Base-by-base conservation (phyloP, 768 basidiomycete genomes). In the Pleurotus citrinopileatus region DNA sequence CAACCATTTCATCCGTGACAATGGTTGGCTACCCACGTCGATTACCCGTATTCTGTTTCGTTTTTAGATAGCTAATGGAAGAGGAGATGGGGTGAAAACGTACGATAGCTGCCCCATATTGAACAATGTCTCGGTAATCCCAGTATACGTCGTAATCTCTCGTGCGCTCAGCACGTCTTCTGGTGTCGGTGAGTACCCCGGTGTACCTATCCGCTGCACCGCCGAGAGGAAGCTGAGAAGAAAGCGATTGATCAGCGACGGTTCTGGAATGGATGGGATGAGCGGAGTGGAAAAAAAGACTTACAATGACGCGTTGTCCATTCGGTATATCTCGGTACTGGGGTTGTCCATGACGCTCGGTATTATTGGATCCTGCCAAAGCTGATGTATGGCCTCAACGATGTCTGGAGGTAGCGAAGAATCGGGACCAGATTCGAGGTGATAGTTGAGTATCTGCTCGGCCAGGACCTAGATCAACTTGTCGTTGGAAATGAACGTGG, bases 261-360 rank as follows among this genome's bases (percentile, higher is more conserved):
- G 54, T 8, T n/a, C n/a, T 46, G 37, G 1, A 28, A 13, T 20
- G 28, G 28, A 37, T 20, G 7, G 22, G 9, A 19, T 6, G 17
- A 19, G 8, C 8, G n/a, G n/a, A n/a, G n/a, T n/a, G n/a, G n/a
- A n/a, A n/a, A n/a, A n/a, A n/a, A n/a, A n/a, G n/a, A 80, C 89
- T 65, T 61, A 92, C 91, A 96, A 96, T 40, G 77, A 76, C 0
- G 95, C 95, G n/a, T 84, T 90, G 65, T 97, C 95, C 92, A 95
- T 96, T 13, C 97, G 74, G 65, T 96, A 95, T 62, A 96, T 96
- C 53, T 94, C 86, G 65, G 74, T 82, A 19, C 74, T 72, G 58
- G 84, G 83, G 56, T 79, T 76, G 57, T 79, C 76, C 68, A 79
- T 72, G n/a, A 81, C 68, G 55, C 72, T 75, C 5, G 73, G 70